Evolutionary conservation across 2,329 filamentous ascomycete species (phyloP).

Genomic region (Amylocarpus encephaloides): DNA sequence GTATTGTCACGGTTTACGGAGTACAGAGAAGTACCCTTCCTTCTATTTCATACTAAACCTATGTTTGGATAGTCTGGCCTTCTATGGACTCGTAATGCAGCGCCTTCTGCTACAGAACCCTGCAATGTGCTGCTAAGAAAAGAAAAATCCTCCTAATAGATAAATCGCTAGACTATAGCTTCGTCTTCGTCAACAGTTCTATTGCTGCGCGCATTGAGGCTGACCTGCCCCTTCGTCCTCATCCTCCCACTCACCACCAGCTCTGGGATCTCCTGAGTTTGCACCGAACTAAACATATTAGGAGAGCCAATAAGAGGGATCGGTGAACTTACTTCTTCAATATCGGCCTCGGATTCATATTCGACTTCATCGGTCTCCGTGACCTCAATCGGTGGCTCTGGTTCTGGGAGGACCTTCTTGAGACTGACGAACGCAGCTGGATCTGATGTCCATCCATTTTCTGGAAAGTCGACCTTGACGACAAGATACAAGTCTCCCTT

Average conservation of each 20-base stretch:
- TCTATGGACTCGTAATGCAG: background rate
- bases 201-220: slow-evolving; percentile 53
- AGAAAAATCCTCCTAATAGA: slow-evolving; percentile 3
- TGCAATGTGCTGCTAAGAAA: background rate
- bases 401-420: slow-evolving; percentile 65
- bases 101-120: background rate
- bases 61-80: background rate
- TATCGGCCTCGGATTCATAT: slow-evolving; percentile 74
- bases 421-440: slow-evolving; percentile 66
- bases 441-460: slow-evolving; percentile 73
- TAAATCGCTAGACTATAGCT: slow-evolving; percentile 2
- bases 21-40: too few relatives aligned
- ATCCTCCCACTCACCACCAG: slow-evolving; percentile 61
- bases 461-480: slow-evolving; percentile 82
- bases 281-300: slow-evolving; percentile 57
- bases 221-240: slow-evolving; percentile 53
- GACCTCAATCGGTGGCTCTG: slow-evolving; percentile 53
- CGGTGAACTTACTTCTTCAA: slow-evolving; percentile 60
- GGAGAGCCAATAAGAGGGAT: slow-evolving; percentile 12
- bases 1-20: too few relatives aligned
- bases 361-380: slow-evolving; percentile 82
- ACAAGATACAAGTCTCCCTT: slow-evolving; percentile 84
- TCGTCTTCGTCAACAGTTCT: slow-evolving; percentile 6
- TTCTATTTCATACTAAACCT: background rate
- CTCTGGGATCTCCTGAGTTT: slow-evolving; percentile 61